Evolutionary conservation across 345 rosid species (phyloP), one percentile per base, ranked within the genome.

Genomic region (Lepidium sativum): DNA sequence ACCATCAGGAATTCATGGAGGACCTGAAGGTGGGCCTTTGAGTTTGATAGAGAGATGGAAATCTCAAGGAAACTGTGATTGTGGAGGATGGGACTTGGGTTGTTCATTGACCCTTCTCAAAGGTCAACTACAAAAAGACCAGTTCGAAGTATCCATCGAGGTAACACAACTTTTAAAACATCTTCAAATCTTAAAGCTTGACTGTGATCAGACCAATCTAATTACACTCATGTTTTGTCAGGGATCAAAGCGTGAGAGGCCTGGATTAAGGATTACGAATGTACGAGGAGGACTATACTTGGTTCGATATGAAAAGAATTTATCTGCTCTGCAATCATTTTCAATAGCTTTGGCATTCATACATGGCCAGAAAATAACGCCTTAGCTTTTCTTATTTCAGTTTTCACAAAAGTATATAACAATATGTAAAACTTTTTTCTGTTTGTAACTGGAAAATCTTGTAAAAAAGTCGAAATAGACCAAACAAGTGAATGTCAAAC

Each of bases 51-150:
- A 92, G 13, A 84, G 96, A 4, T 92, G 91, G 96, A 83, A 70
- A 71, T 78, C 89, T 50, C 86, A 91, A 58, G 98, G 95, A 53
- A 76, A 83, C 38, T 89, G 98, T 66, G 96, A 92, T 33, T 89
- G 98, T 68, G 96, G 86, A 52, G 95, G 95, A 54, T 92, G 98
- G 96, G 98, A 89, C 65, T 67, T 87, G 65, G 92, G 92, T 39
- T 92, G 96, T 45, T 81, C 97, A 10, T 84, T 94, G 2, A 73
- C 81, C 6, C 75, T 86, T 69, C 84, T 86, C 41, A 54, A 65
- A 60, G 66, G 81, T 43, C 70, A 63, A 55, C 48, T 77, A 68
- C 60, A 54, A 2, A 77, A 78, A 12, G 77, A 70, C 11, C 72
- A 80, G n/a, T 56, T 79, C 39, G 83, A 86, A 50, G 69, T 88